Conservation (phyloP, 352 stramenopile species). For the Phytophthora pisi region DNA sequence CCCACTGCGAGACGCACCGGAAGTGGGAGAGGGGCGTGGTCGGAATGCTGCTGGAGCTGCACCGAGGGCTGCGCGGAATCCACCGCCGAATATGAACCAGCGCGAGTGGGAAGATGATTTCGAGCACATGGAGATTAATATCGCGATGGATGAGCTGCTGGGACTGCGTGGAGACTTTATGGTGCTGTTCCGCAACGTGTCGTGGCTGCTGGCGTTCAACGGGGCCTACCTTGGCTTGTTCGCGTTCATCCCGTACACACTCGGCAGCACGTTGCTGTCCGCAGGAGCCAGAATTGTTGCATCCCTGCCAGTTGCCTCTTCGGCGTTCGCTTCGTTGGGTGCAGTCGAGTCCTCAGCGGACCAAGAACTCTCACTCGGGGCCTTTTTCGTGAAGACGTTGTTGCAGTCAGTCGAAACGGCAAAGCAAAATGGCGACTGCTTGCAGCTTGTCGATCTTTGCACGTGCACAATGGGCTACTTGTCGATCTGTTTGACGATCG, state of each 20-base stretch:
- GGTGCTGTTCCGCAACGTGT: slow-evolving; percentile 95
- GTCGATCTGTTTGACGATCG: slow-evolving; percentile 84
- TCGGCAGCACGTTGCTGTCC: slow-evolving; percentile 91
- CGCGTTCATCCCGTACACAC: slow-evolving; percentile 94
- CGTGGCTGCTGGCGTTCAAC: slow-evolving; percentile 98
- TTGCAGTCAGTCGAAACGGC: slow-evolving; percentile 60
- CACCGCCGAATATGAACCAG: slow-evolving; percentile 51
- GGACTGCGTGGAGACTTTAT: slow-evolving; percentile 94
- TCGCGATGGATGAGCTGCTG: slow-evolving; percentile 97
- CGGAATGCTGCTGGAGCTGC: slow-evolving; percentile 24
- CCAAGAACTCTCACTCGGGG: slow-evolving; percentile 27
- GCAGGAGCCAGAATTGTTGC: slow-evolving; percentile 65
- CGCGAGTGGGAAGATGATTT: slow-evolving; percentile 89
- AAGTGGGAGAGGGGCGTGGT: slow-evolving; percentile 21
- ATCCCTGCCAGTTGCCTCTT: slow-evolving; percentile 48
- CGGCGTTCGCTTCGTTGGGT: slow-evolving; percentile 30
- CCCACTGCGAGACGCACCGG: slow-evolving; percentile 19
- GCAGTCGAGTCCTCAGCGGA: slow-evolving; percentile 27
- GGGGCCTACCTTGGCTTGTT: slow-evolving; percentile 97
- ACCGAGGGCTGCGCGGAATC: slow-evolving; percentile 40
- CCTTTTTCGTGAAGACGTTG: slow-evolving; percentile 62
- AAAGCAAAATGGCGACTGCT: slow-evolving; percentile 72
- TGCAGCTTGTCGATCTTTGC: slow-evolving; percentile 86
- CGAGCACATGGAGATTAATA: slow-evolving; percentile 94
- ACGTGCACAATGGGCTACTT: slow-evolving; percentile 82